These are phyloP conservation scores for Ceratobasidium sp. DNA, from an alignment of 1,284 basidiomycete species.

Conservation along the genomic window DNA sequence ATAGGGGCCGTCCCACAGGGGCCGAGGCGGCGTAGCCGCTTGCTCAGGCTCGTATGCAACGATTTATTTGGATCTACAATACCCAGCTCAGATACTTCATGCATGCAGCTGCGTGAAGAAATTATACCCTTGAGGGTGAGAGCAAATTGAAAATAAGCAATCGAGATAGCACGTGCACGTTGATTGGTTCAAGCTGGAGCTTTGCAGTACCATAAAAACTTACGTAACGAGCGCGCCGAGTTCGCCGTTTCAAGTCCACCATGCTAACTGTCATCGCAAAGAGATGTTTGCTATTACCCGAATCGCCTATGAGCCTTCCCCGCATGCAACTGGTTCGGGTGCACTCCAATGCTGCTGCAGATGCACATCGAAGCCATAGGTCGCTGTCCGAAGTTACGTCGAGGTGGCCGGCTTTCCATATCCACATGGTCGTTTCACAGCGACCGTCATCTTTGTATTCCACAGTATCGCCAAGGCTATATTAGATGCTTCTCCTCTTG, in stretches of 20 bases:
- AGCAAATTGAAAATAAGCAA: too few relatives aligned
- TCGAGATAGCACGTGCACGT: too few relatives aligned
- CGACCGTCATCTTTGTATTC: constrained; percentile 5
- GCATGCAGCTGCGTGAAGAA: too few relatives aligned
- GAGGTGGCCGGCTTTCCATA: not conserved
- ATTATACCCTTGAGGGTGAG: too few relatives aligned
- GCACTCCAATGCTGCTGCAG: not conserved
- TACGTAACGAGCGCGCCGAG: constrained; percentile 11
- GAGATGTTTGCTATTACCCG: not conserved
- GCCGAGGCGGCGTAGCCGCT: too few relatives aligned
- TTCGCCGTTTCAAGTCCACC: not conserved
- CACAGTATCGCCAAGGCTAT: not conserved
- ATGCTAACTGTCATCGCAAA: not conserved
- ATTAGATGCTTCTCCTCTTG: not conserved
- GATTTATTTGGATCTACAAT: too few relatives aligned
- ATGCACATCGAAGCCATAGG: not conserved
- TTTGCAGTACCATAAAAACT: not conserved
- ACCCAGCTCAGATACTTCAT: too few relatives aligned
- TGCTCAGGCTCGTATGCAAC: too few relatives aligned
- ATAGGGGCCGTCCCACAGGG: too few relatives aligned
- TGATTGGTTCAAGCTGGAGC: too few relatives aligned
- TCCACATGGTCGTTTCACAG: constrained; percentile 26
- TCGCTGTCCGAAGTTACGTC: not conserved
- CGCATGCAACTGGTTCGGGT: too few relatives aligned
- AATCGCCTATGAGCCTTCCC: not conserved